Evolutionary conservation across 2,329 filamentous ascomycete genomes (phyloP).

Genomic region (Sporothrix dimorphospora): DNA sequence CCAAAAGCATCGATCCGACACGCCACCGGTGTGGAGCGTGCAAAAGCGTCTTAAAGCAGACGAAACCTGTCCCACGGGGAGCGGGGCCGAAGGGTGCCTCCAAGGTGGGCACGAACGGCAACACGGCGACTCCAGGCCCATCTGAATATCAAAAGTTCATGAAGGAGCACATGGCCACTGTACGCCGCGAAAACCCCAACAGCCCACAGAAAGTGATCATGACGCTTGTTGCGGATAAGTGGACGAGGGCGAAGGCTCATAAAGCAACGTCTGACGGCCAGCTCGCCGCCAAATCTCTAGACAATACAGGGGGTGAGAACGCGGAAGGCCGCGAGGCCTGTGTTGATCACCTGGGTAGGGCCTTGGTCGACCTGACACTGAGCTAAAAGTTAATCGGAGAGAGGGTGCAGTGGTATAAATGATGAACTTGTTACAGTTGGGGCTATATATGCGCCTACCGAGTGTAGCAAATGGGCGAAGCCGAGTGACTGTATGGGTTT

Average conservation of each 20-base stretch:
- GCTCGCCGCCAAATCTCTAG: slow-evolving; percentile 30
- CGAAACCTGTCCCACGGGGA: slow-evolving; percentile 72
- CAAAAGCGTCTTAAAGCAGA: slow-evolving; percentile 70
- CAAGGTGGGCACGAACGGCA: slow-evolving; percentile 25
- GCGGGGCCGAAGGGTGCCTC: slow-evolving; percentile 22
- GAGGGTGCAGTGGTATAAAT: background rate
- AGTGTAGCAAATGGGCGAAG: background rate
- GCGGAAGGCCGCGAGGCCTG: background rate
- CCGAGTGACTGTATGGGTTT: background rate
- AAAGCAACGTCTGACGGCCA: slow-evolving; percentile 30
- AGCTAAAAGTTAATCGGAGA: background rate
- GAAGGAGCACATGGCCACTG: slow-evolving; percentile 67
- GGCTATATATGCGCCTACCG: background rate
- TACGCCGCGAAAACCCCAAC: slow-evolving; percentile 59
- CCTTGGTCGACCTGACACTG: slow-evolving; percentile 33
- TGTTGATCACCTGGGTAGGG: slow-evolving; percentile 30
- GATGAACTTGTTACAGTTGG: background rate
- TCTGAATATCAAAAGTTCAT: slow-evolving; percentile 59
- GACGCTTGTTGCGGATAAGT: slow-evolving; percentile 66
- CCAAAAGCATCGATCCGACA: slow-evolving; percentile 75
- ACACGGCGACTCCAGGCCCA: slow-evolving; percentile 22
- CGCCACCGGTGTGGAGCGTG: slow-evolving; percentile 79
- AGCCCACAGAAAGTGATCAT: slow-evolving; percentile 70
- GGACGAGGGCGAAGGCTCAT: slow-evolving; percentile 51
- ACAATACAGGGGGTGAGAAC: slow-evolving; percentile 21